Evolutionary conservation across 768 basidiomycete species (phyloP).

Genomic region (Austroboletus festivus): DNA sequence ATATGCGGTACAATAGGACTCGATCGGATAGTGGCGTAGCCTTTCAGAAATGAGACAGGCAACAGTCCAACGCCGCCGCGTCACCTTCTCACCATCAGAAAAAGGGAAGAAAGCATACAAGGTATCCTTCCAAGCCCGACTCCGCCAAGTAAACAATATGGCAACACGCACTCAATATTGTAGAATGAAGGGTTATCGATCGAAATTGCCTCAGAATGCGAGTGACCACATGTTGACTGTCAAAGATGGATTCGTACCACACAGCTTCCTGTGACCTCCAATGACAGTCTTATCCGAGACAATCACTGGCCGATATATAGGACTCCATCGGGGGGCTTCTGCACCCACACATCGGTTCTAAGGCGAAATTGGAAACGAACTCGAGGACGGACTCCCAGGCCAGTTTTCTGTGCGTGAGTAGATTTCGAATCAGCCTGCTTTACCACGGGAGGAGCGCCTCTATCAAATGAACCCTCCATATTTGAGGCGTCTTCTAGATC

Average conservation of each 20-base stretch:
- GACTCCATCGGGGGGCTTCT: too few relatives aligned
- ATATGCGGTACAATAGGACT: constrained; percentile 7
- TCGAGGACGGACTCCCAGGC: constrained; percentile 23
- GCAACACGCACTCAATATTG: neutral
- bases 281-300: constrained; percentile 7
- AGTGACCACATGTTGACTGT: neutral
- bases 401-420: constrained; percentile 17
- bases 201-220: constrained; percentile 8
- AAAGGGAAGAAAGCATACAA: too few relatives aligned
- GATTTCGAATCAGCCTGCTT: constrained; percentile 2
- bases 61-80: too few relatives aligned
- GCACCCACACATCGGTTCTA: constrained; percentile 11
- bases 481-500: constrained; percentile 2
- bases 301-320: constrained; percentile 7
- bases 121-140: too few relatives aligned
- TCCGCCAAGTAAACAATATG: constrained; percentile 4
- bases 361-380: constrained; percentile 13
- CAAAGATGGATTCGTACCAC: constrained; percentile 3
- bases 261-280: too few relatives aligned
- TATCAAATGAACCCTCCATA: constrained; percentile 20
- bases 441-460: constrained; percentile 2
- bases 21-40: constrained; percentile 13
- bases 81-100: neutral
- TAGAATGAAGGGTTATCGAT: neutral
- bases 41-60: constrained; percentile 10